A percentile compares a stretch with the other conserved stretches of the same genome.
Evolutionary conservation across 2,329 filamentous ascomycete genomes (phyloP).

Genomic region (Onygenales sp.): DNA sequence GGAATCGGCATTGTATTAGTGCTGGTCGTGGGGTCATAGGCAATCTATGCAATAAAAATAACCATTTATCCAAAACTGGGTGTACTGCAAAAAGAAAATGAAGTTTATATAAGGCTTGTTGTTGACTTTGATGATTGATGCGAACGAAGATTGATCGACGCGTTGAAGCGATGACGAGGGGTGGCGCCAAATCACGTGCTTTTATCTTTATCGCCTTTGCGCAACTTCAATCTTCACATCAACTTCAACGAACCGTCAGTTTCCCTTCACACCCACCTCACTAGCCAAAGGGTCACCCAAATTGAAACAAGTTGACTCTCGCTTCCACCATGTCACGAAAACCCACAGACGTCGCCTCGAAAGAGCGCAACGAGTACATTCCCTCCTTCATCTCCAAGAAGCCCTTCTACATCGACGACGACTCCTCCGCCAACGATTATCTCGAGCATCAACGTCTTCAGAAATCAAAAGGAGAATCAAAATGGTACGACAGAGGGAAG

Average conservation of each 20-base stretch:
- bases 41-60: neutral
- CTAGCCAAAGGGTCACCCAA: neutral
- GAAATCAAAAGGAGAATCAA: conserved; percentile 58
- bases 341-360: conserved; percentile 47
- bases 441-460: conserved; percentile 91
- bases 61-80: neutral
- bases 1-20: conserved; percentile 5
- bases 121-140: neutral
- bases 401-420: conserved; percentile 84
- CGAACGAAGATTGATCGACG: neutral
- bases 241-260: neutral
- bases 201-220: neutral
- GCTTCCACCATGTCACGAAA: conserved; percentile 33
- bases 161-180: conserved; percentile 14
- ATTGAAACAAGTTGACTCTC: neutral
- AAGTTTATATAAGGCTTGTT: neutral
- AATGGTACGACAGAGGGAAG: conserved; percentile 90
- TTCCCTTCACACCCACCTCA: neutral
- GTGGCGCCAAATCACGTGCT: conserved; percentile 4
- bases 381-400: conserved; percentile 96
- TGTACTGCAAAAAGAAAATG: neutral
- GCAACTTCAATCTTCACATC: neutral
- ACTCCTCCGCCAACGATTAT: conserved; percentile 70
- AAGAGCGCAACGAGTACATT: conserved; percentile 97
- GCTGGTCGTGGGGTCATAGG: neutral